phyloP scores from a whole-genome alignment of 371 early-diverging fungal species.

The Zychaea mexicana region DNA sequence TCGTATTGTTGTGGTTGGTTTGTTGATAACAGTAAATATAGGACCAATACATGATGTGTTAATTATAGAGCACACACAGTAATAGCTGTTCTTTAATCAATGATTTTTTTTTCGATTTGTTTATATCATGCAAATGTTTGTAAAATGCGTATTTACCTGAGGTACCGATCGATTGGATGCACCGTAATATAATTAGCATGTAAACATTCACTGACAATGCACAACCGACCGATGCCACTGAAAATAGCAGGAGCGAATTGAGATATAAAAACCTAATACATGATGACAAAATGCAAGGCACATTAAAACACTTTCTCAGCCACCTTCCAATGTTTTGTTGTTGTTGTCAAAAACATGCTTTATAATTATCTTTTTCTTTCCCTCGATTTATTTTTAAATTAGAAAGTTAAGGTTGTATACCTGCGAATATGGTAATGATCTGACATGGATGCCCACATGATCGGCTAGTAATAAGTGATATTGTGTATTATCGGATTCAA shows the following conservation, averaged over 20 bases:
- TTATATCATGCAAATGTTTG: too few species aligned
- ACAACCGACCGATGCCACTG: slow-evolving; percentile 60
- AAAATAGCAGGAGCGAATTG: slow-evolving; percentile 52
- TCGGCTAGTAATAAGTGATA: slow-evolving; percentile 22
- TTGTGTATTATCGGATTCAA: not conserved
- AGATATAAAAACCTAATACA: slow-evolving; percentile 55
- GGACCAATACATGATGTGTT: too few species aligned
- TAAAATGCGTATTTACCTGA: too few species aligned
- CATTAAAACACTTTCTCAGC: not conserved
- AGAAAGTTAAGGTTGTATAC: slow-evolving; percentile 2
- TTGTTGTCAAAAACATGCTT: not conserved
- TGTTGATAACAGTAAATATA: too few species aligned
- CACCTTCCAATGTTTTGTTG: too few species aligned
- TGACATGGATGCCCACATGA: slow-evolving; percentile 66
- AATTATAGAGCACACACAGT: too few species aligned
- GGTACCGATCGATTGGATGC: slow-evolving; percentile 66
- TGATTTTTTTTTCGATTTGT: too few species aligned
- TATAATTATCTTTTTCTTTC: not conserved
- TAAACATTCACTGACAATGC: slow-evolving; percentile 54
- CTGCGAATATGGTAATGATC: slow-evolving; percentile 58
- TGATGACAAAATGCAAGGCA: not conserved
- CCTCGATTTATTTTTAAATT: too few species aligned
- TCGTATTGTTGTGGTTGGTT: too few species aligned
- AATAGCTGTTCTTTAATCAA: too few species aligned
- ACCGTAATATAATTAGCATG: slow-evolving; percentile 57